Percentiles rank a stretch among this genome's conserved stretches.
phyloP scores from a whole-genome alignment of 2,329 filamentous ascomycete genomes.

The Dothidotthia symphoricarpi region DNA sequence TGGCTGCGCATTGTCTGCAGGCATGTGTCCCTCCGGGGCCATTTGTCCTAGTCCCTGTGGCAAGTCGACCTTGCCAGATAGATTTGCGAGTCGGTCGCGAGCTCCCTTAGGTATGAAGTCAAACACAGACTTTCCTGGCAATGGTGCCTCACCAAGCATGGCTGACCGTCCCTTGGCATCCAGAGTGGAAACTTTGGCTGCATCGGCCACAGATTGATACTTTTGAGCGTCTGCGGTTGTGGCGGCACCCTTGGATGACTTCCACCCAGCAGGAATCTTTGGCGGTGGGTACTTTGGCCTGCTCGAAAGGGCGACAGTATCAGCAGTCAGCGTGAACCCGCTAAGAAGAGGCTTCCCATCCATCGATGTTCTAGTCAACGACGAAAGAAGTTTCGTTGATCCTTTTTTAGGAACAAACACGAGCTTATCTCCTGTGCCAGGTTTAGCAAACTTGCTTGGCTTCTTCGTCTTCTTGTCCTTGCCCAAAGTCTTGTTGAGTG shows the following conservation, averaged over 20 bases:
- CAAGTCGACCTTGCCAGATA: slow-evolving; percentile 72
- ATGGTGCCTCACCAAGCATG: slow-evolving; percentile 72
- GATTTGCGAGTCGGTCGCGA: slow-evolving; percentile 71
- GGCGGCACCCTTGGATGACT: slow-evolving; percentile 50
- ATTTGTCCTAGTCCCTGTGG: slow-evolving; percentile 75
- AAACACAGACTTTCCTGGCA: slow-evolving; percentile 93
- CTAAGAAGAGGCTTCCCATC: slow-evolving; percentile 78
- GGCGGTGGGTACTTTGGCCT: slow-evolving; percentile 61
- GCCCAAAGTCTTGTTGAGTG: slow-evolving; percentile 78
- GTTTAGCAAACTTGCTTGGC: slow-evolving; percentile 57
- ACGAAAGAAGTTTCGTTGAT: slow-evolving; percentile 48
- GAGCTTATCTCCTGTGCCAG: slow-evolving; percentile 64
- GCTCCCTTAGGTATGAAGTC: slow-evolving; percentile 81
- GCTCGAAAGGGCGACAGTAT: slow-evolving; percentile 43
- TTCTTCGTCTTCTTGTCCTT: slow-evolving; percentile 73
- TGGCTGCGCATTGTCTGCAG: slow-evolving; percentile 61
- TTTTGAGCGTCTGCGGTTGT: slow-evolving; percentile 34
- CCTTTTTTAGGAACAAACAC: slow-evolving; percentile 72
- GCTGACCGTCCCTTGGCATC: slow-evolving; percentile 75
- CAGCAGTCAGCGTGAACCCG: slow-evolving; percentile 70
- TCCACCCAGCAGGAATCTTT: slow-evolving; percentile 71
- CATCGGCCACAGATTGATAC: slow-evolving; percentile 68
- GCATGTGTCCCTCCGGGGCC: slow-evolving; percentile 62
- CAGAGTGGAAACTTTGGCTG: slow-evolving; percentile 72
- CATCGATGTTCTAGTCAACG: slow-evolving; percentile 63